Evolutionary conservation across 108 stramenopile species (phyloP).

Genomic region (Schizochytrium sp.): DNA sequence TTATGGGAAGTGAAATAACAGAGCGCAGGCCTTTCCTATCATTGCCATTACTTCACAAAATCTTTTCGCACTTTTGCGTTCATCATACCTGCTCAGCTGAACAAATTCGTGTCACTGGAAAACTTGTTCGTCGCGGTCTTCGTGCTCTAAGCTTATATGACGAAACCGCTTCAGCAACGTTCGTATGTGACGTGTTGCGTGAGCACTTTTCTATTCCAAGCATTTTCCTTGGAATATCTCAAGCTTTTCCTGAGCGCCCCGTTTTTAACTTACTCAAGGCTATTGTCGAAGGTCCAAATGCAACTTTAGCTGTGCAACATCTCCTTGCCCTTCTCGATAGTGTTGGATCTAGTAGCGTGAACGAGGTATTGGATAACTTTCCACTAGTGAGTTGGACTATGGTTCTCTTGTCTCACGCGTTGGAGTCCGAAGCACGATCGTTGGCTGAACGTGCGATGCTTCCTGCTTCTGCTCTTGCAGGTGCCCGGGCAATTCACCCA

Average conservation of each 20-base stretch:
- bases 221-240: conserved; percentile 2
- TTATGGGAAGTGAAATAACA: neutral
- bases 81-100: conserved; percentile 50
- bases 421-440: neutral
- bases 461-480: neutral
- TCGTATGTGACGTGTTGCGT: conserved; percentile 1
- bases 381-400: conserved; percentile 36
- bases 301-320: neutral
- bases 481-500: conserved; percentile 14
- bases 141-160: conserved; percentile 42
- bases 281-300: conserved; percentile 32
- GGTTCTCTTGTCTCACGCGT: conserved; percentile 48
- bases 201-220: conserved; percentile 43
- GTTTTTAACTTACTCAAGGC: conserved; percentile 40
- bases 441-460: neutral
- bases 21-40: conserved; percentile 35
- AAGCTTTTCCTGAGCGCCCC: conserved; percentile 31
- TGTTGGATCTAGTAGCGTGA: neutral
- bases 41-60: neutral
- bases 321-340: neutral
- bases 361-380: neutral
- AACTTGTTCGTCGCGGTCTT: conserved; percentile 14
- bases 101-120: conserved; percentile 54
- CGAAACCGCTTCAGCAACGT: neutral
- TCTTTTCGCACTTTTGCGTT: conserved; percentile 59